Evolutionary conservation across 116 monocot genomes (phyloP).

Genomic region (Zostera marina): DNA sequence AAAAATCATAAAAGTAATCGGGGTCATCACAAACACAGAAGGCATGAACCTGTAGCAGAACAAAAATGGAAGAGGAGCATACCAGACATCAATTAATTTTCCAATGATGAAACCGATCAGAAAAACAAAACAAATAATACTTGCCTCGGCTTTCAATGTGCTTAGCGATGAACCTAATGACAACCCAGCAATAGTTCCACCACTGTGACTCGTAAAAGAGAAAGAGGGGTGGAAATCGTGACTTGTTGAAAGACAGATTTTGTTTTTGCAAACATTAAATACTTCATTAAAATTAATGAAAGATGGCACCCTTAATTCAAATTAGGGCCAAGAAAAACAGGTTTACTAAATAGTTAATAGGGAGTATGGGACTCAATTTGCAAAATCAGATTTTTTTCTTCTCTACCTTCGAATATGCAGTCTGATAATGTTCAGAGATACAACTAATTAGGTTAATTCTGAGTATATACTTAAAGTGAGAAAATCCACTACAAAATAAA

Average conservation of each 20-base stretch:
- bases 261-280: too few relatives aligned
- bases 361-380: too few relatives aligned
- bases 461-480: too few relatives aligned
- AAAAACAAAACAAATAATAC: neutral
- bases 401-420: too few relatives aligned
- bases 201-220: conserved; percentile 28
- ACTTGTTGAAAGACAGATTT: neutral
- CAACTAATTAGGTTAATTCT: too few relatives aligned
- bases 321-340: too few relatives aligned
- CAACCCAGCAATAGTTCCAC: conserved; percentile 91
- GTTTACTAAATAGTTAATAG: too few relatives aligned
- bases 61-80: neutral
- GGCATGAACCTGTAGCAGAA: conserved; percentile 59
- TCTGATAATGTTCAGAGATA: too few relatives aligned
- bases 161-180: conserved; percentile 69
- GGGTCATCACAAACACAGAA: conserved; percentile 96
- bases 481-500: too few relatives aligned
- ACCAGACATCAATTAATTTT: neutral
- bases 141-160: conserved; percentile 73
- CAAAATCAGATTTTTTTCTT: too few relatives aligned
- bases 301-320: too few relatives aligned
- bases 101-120: neutral
- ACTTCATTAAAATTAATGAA: too few relatives aligned
- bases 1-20: conserved; percentile 69
- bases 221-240: neutral